Percentiles rank a stretch among this genome's conserved stretches.
Evolutionary conservation across 2,329 filamentous ascomycete genomes (phyloP).

Genomic region (Venturia aucupariae): DNA sequence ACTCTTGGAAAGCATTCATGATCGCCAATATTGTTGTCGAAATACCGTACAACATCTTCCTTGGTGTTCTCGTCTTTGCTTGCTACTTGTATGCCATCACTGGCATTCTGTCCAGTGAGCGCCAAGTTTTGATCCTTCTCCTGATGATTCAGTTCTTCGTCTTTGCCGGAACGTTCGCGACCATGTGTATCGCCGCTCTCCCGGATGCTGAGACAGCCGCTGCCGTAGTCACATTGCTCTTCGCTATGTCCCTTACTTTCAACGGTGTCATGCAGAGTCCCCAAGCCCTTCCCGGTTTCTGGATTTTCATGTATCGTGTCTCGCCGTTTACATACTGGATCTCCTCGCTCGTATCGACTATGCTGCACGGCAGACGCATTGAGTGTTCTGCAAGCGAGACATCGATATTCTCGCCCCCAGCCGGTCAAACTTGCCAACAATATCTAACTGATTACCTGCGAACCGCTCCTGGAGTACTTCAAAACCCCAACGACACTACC

Average conservation of each 20-base stretch:
- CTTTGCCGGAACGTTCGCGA: conserved; percentile 62
- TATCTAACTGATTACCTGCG: conserved; percentile 37
- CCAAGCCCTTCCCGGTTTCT: conserved; percentile 55
- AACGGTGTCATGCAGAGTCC: conserved; percentile 52
- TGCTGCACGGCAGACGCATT: conserved; percentile 38
- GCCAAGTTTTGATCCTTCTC: conserved; percentile 57
- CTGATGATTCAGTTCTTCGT: conserved; percentile 58
- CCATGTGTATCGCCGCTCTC: conserved; percentile 63
- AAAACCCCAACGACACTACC: conserved; percentile 34
- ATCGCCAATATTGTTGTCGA: conserved; percentile 63
- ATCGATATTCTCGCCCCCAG: conserved; percentile 31
- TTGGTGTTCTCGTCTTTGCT: conserved; percentile 53
- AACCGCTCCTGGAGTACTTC: conserved; percentile 32
- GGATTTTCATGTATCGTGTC: conserved; percentile 67
- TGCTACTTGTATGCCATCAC: conserved; percentile 3
- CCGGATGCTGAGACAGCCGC: conserved; percentile 60
- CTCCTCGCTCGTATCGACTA: conserved; percentile 29
- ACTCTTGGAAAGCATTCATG: conserved; percentile 61
- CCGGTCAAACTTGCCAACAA: conserved; percentile 31
- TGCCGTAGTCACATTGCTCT: conserved; percentile 51
- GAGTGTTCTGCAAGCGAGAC: conserved; percentile 37
- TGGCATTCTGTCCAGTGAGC: conserved; percentile 37
- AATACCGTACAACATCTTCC: conserved; percentile 55
- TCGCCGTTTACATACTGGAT: conserved; percentile 59
- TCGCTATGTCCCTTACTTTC: conserved; percentile 52